Percentiles rank a stretch among this genome's conserved stretches.
phyloP scores from a whole-genome alignment of 306 rosid genomes.

The Lablab purpureus region DNA sequence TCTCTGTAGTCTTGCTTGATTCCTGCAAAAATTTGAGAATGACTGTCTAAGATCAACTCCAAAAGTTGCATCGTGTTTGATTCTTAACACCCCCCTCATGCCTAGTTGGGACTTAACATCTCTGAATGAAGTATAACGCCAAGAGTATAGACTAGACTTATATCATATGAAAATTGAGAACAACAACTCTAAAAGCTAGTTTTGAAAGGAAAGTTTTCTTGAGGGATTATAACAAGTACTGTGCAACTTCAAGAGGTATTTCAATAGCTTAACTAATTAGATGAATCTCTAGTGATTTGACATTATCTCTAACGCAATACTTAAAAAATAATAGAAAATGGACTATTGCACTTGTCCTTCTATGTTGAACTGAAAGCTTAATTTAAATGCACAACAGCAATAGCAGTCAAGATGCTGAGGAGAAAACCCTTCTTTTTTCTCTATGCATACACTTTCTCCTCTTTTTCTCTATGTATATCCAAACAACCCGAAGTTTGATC shows the following conservation, averaged over 20 bases:
- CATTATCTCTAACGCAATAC: not conserved
- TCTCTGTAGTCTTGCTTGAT: slow-evolving; percentile 95
- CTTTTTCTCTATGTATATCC: not conserved
- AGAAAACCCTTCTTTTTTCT: not conserved
- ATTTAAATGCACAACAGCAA: not conserved
- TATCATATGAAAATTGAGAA: not conserved
- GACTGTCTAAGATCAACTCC: not conserved
- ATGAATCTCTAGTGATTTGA: not conserved
- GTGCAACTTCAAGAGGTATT: not conserved
- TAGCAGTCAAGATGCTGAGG: not conserved
- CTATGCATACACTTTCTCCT: no score
- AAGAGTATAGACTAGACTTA: not conserved
- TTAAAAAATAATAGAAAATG: not conserved
- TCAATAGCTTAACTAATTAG: not conserved
- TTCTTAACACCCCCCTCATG: not conserved
- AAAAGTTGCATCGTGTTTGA: not conserved
- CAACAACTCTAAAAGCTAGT: not conserved
- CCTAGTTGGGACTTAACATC: not conserved
- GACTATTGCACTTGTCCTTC: not conserved
- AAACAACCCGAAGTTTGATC: not conserved
- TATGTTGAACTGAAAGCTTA: not conserved
- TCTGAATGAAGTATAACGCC: not conserved
- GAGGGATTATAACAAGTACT: not conserved
- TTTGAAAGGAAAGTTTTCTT: not conserved
- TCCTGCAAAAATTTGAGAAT: slow-evolving; percentile 54